These are phyloP conservation scores for Dorcoceras hygrometricum DNA, from an alignment of 257 asterid species.

Conservation along the genomic window DNA sequence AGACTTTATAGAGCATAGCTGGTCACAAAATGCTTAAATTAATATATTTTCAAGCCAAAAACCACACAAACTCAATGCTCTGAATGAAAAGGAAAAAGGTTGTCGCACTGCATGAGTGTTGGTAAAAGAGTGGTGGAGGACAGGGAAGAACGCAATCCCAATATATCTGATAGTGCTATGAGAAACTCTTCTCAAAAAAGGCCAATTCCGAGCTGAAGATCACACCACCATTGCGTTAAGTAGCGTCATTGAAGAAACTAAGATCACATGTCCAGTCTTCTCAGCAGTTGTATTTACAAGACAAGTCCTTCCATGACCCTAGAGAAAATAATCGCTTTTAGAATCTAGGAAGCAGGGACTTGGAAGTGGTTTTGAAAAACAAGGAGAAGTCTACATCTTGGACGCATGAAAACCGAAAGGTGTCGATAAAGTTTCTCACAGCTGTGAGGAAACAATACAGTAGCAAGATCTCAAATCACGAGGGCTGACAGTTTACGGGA, in stretches of 20 bases:
- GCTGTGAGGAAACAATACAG: conserved; percentile 2
- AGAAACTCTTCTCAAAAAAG: background rate
- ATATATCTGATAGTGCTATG: background rate
- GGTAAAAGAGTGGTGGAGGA: background rate
- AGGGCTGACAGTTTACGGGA: conserved; percentile 1
- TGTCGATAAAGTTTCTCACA: too few relatives aligned
- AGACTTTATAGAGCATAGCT: too few relatives aligned
- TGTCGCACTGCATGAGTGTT: background rate
- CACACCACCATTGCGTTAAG: background rate
- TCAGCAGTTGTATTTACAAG: background rate
- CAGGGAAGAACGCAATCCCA: background rate
- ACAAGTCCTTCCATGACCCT: background rate
- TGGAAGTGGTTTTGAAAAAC: background rate
- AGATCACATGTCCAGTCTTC: background rate
- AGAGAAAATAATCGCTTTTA: background rate
- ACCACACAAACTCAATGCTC: background rate
- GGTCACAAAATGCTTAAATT: background rate
- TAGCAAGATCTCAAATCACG: background rate
- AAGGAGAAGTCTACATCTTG: background rate
- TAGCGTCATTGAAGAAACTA: background rate
- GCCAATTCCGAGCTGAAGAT: background rate
- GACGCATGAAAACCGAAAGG: background rate
- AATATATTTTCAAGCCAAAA: background rate
- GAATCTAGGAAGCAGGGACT: background rate
- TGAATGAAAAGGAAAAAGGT: background rate